Evolutionary conservation across 345 rosid species (phyloP).

Genomic region (Melastoma malabathricum): DNA sequence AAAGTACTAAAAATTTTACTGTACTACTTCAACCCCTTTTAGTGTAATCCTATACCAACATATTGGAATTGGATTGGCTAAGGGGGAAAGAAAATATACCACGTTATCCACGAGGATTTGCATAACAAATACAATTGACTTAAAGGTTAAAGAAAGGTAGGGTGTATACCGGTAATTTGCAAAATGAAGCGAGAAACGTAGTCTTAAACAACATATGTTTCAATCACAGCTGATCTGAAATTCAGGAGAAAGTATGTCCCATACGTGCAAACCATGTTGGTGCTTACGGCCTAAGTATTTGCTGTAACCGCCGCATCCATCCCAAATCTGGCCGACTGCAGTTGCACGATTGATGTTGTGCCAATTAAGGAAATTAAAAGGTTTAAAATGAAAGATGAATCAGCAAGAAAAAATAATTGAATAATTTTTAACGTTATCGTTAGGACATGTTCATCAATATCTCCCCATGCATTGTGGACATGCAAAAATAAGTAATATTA

Average conservation of each 20-base stretch:
- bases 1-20: too few species aligned
- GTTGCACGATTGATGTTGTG: background rate
- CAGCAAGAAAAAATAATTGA: too few species aligned
- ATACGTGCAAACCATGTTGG: constrained; percentile 82
- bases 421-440: too few species aligned
- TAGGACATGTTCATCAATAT: too few species aligned
- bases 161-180: constrained; percentile 81
- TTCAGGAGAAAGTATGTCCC: constrained; percentile 8
- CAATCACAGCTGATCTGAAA: background rate
- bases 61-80: background rate
- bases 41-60: too few species aligned
- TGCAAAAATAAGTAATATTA: too few species aligned
- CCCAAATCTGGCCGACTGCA: constrained; percentile 89
- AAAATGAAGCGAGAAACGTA: constrained; percentile 8
- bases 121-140: constrained; percentile 61
- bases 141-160: constrained; percentile 88
- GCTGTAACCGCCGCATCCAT: constrained; percentile 92
- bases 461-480: too few species aligned
- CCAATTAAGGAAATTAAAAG: background rate
- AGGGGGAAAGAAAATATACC: constrained; percentile 29
- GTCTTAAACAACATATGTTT: background rate
- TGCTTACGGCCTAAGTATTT: constrained; percentile 92
- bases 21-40: constrained; percentile 99
- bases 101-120: constrained; percentile 68
- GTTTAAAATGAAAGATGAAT: too few species aligned